Base-by-base conservation (phyloP, 2,329 filamentous ascomycete species). In the Cladosporium sp. region DNA sequence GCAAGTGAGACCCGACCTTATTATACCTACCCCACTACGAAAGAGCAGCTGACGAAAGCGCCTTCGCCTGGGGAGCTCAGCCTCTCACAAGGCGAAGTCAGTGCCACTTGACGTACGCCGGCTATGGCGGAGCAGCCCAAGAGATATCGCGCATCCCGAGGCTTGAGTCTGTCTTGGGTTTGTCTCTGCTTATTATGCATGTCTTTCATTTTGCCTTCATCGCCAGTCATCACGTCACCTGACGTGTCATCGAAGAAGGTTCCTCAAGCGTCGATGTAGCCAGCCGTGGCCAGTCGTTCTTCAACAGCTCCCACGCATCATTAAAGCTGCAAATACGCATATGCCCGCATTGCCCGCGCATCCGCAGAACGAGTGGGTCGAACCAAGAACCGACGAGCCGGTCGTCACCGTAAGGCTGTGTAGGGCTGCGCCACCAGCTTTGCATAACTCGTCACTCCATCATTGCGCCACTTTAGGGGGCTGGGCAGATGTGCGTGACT, bases 41-140 rank as follows among this genome's bases (percentile, higher is more conserved):
- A 36, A n/a, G 47, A 36, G 32, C 60, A 63, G 60, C 60, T 63
- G 60, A 63, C 60, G 60, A 63, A 32, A 63, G 54, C 60, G 30
- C 49, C 49, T 60, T 32, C 49, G 49, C 26, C 24, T 49, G 44
- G 60, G 60, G 60, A 63, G 60, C 49, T 55, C 60, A 47, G 44
- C 59, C 52, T 61, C 34, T 36, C 34, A 36, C 34, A 36, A 36
- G 59, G 59, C 59, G 59, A 61, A 61, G 59, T 57, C 52, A 26
- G 57, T 30, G 24, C 36, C 30, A 30, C 52, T 55, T 32, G 52
- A 54, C 49, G 49, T 54, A 28, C 12, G 49, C 24, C 49, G 49
- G 49, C 49, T 54, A 54, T 30, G 49, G 49, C 49, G 49, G 49
- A 30, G 28, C 49, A 26, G 38, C 38, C 38, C 38, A 44, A 44